These are phyloP conservation scores for Lentinula lateritia DNA, from an alignment of 768 basidiomycete species.

Conservation along the genomic window DNA sequence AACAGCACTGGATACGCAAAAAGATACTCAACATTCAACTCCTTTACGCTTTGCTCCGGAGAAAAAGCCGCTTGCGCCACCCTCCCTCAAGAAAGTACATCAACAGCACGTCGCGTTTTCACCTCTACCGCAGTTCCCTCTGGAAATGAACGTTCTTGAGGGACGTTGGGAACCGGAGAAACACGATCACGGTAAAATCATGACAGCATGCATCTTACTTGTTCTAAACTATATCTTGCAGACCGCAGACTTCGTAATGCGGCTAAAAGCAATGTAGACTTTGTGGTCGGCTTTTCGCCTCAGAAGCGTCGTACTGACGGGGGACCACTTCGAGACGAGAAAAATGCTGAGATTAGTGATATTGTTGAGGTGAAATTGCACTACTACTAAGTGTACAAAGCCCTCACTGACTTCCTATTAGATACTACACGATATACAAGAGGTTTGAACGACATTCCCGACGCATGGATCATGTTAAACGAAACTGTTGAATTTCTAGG, in stretches of 20 bases:
- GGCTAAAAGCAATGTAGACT: background rate
- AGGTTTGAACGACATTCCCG: conserved; percentile 19
- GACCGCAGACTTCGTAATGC: background rate
- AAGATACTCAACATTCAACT: background rate
- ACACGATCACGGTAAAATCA: background rate
- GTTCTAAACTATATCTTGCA: background rate
- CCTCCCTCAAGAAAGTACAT: background rate
- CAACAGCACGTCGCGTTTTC: background rate
- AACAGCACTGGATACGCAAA: background rate
- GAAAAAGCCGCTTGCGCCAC: background rate
- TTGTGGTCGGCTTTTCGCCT: background rate
- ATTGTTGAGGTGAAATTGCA: background rate
- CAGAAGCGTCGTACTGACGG: background rate
- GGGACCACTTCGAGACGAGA: background rate
- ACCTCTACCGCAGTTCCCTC: background rate
- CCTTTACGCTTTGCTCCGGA: background rate
- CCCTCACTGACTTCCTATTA: conserved; percentile 13
- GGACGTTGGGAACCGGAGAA: too few relatives aligned
- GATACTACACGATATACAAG: conserved; percentile 47
- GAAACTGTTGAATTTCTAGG: conserved; percentile 24
- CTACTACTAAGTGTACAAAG: background rate
- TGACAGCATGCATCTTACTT: background rate
- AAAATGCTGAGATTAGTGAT: background rate
- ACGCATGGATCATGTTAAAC: background rate
- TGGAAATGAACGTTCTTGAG: background rate